Base-by-base conservation (phyloP, 352 stramenopile species). In the Albugo candida region DNA sequence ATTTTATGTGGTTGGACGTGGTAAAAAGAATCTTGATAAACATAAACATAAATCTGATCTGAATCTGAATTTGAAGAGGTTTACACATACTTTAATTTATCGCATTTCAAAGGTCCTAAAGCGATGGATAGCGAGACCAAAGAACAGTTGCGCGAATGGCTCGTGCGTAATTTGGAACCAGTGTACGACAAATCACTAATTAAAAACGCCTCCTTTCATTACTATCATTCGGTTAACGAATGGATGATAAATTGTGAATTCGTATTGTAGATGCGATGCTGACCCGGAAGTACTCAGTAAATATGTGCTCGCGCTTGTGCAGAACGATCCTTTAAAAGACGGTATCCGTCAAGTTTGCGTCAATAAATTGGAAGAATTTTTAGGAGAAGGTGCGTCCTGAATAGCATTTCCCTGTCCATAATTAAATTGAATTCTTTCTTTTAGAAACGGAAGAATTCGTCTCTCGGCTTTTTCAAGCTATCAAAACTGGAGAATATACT, bases 231-330 rank as follows among this genome's bases (percentile, higher is more conserved):
- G 48, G 17, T 19, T 52, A 13, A n/a, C 47, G 36, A 37, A 44
- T 34, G 21, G 48, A 35, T 45, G 13, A 41, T 20, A 31, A 31
- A 3, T 8, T 31, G 3, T 31, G 24, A 31, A 31, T 8, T 54
- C 13, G 24, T 38, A 36, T 18, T 58, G 1, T 45, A 92, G 78
- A 49, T 88, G 79, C 48, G 79, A 92, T 36, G 79, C 79, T 1
- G 79, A 92, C 54, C 79, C 79, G 1, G 75, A 84, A 18, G 79
- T 92, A 42, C 49, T 92, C 53, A 86, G 73, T 53, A 92, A 92
- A 52, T 92, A 92, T 52, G 76, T 92, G 36, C 52, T 89, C 16
- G 79, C 79, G 41, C 56, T 92, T 35, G 71, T 92, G 52, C 75
- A 88, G 62, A 83, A 80, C 53, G 63, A 92, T 47, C 79, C 76